A percentile compares a stretch with the other conserved stretches of the same genome.
Evolutionary conservation across 257 asterid genomes (phyloP).

Genomic region (Solanum lignicaule): DNA sequence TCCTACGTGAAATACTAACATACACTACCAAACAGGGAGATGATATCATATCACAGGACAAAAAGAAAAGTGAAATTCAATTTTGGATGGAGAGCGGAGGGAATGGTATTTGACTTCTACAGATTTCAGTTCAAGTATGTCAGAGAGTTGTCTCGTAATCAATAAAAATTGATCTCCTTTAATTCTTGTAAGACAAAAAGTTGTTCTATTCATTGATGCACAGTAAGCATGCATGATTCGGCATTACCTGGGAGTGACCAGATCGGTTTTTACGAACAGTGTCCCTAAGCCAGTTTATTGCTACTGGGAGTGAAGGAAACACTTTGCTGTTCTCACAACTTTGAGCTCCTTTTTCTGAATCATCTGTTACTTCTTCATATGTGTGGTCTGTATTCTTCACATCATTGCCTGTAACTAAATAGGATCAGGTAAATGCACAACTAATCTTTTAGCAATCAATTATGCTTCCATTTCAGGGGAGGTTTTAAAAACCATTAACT

Average conservation of each 20-base stretch:
- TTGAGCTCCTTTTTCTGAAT: constrained; percentile 29
- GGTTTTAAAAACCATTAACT: neutral
- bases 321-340: constrained; percentile 58
- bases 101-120: neutral
- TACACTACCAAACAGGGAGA: neutral
- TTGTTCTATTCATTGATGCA: neutral
- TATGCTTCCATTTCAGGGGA: neutral
- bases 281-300: constrained; percentile 89
- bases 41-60: neutral
- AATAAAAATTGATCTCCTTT: neutral
- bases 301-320: constrained; percentile 76
- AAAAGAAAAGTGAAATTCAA: neutral
- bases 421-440: neutral
- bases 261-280: constrained; percentile 46
- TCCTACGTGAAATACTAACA: neutral
- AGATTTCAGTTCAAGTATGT: neutral
- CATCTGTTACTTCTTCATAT: constrained; percentile 35
- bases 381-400: constrained; percentile 33
- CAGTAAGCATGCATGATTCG: neutral
- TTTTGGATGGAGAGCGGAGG: neutral
- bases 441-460: neutral
- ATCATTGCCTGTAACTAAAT: constrained; percentile 42
- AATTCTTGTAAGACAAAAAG: neutral
- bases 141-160: neutral
- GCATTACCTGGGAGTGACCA: constrained; percentile 63